A percentile compares a stretch with the other conserved stretches of the same genome.
phyloP scores from a whole-genome alignment of 805 yeast genomes.

The Yamadazyma insecticola region DNA sequence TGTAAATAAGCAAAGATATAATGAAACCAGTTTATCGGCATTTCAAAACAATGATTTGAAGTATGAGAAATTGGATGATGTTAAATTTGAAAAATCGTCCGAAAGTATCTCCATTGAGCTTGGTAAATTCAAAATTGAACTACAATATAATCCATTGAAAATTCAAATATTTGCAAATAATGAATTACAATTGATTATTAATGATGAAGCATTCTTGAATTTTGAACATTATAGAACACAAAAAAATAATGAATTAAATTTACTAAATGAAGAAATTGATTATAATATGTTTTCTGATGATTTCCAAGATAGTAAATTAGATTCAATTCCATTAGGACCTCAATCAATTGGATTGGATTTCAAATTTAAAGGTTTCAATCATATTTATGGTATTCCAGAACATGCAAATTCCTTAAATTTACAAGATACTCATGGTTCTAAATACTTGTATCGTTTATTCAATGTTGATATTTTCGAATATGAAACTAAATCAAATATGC shows the following conservation, averaged over 20 bases:
- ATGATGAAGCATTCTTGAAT: constrained; percentile 68
- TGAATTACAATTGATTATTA: constrained; percentile 50
- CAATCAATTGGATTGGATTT: constrained; percentile 85
- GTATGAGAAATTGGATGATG: too few species aligned
- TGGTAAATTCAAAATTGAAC: constrained; percentile 2
- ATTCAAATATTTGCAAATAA: constrained; percentile 38
- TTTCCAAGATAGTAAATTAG: constrained; percentile 63
- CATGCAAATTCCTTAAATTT: constrained; percentile 81
- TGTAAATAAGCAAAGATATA: too few species aligned
- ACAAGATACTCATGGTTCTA: constrained; percentile 68
- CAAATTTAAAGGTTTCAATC: constrained; percentile 51
- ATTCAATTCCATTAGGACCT: constrained; percentile 75
- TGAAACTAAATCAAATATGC: constrained; percentile 71
- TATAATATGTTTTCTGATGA: constrained; percentile 67
- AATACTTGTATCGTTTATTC: constrained; percentile 71
- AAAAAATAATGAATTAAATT: constrained; percentile 25
- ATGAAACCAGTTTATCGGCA: too few species aligned
- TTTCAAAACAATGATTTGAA: too few species aligned
- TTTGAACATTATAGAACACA: constrained; percentile 70
- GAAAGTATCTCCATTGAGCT: too few species aligned
- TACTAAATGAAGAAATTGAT: constrained; percentile 55
- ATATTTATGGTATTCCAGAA: constrained; percentile 94
- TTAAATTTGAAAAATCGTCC: too few species aligned
- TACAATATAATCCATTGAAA: constrained; percentile 2
- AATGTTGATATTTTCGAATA: constrained; percentile 97